Base-by-base conservation (phyloP, 1,284 basidiomycete species). In the Malassezia furfur region DNA sequence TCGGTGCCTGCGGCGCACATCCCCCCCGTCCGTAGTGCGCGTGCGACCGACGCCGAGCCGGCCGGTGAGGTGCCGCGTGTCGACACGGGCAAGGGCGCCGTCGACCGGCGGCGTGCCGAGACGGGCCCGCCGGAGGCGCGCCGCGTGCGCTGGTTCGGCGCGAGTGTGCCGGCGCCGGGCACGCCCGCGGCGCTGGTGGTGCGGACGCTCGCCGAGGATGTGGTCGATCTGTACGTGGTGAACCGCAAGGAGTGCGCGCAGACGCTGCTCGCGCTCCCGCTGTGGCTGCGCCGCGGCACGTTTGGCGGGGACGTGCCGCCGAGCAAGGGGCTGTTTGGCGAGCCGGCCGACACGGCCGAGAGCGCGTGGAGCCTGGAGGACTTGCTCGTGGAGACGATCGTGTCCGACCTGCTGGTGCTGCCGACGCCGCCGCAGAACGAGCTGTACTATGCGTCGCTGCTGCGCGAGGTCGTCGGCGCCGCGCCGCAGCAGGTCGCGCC, bases 181-280 rank as follows among this genome's bases (percentile, higher is more conserved):
- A 85, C 84, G 1, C 81, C 86, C 0, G 78, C 81, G 8, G 88
- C 89, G 1, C 91, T 91, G 73, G 81, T 85, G 28, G 80, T 94
- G 15, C 85, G 86, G 22, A 81, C 84, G 9, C 79, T 85, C 25
- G 75, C 96, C 9, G 77, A 83, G n/a, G 91, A 96, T 72, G 82
- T 87, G 44, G 78, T 96, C 51, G 84, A 90, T 64, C 85, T 96
- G 30, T 98, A 88, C 72, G 93, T 98, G 75, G 83, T 94, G 45
- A 98, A 99, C 75, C 83, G 93, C 51, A 96, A 94, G 75, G 93
- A 98, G 68, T 88, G 86, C 65, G 89, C 93, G 1, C 81, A 86
- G 11, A 77, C 96, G 11, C 79, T 98, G 2, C 80, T 96, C 37
- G 86, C 91, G 65, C 84, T 90, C 48, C 87, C 89, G 0, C 86